Evolutionary conservation across 1,284 basidiomycete species (phyloP).

Genomic region (Ustilago vetiveriae): DNA sequence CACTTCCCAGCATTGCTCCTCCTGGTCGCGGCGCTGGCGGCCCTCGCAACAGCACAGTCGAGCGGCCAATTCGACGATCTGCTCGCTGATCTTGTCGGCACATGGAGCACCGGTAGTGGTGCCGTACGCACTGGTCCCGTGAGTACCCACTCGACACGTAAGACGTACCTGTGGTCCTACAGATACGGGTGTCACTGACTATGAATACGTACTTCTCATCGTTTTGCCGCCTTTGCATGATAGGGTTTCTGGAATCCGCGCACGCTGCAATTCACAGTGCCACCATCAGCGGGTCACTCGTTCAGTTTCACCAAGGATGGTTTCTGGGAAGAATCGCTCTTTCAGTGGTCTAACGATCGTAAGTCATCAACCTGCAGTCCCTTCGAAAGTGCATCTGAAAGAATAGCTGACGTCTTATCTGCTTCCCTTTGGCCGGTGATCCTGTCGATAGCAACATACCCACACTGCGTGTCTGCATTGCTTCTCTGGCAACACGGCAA

Average conservation of each 20-base stretch:
- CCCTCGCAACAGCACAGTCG: conserved; percentile 14
- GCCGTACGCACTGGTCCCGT: conserved; percentile 57
- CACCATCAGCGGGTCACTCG: conserved; percentile 16
- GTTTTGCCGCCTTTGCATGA: background rate
- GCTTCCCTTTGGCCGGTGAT: background rate
- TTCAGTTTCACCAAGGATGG: conserved; percentile 28
- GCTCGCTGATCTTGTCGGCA: conserved; percentile 33
- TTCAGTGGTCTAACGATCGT: conserved; percentile 21
- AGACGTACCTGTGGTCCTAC: background rate
- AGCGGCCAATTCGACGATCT: conserved; percentile 12
- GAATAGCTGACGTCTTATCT: too few relatives aligned
- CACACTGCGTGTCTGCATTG: conserved; percentile 18
- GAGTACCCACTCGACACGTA: conserved; percentile 7
- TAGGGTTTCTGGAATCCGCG: conserved; percentile 34
- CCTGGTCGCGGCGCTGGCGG: conserved; percentile 1
- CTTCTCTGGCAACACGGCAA: conserved; percentile 34
- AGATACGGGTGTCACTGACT: background rate
- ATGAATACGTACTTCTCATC: background rate
- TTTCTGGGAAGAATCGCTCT: conserved; percentile 26
- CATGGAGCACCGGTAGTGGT: conserved; percentile 61
- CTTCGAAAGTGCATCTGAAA: too few relatives aligned
- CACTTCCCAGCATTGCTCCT: background rate
- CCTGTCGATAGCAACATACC: conserved; percentile 8
- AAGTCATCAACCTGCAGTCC: background rate
- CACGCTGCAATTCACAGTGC: conserved; percentile 22